phyloP scores from a whole-genome alignment of 2,329 filamentous ascomycete species.

The Aspergillus awamori region DNA sequence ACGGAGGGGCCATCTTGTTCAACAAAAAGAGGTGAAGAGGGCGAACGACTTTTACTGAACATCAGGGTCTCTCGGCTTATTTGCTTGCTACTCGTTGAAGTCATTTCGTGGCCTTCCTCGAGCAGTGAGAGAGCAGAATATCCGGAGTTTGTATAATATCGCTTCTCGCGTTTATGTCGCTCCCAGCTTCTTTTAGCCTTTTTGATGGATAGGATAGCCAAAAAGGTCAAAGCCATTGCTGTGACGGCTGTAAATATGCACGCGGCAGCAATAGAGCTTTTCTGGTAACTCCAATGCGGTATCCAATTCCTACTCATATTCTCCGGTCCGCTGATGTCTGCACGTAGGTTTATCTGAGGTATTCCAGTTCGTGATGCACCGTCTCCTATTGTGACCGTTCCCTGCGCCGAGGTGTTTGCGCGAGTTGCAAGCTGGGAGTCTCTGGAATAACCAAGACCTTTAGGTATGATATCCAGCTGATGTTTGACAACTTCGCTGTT shows the following conservation, averaged over 20 bases:
- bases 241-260: constrained; percentile 27
- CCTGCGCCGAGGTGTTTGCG: background rate
- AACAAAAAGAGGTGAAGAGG: constrained; percentile 28
- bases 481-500: background rate
- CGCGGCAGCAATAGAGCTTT: constrained; percentile 33
- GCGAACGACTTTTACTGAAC: constrained; percentile 32
- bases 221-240: constrained; percentile 24
- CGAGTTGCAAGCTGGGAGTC: background rate
- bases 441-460: background rate
- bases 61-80: constrained; percentile 32
- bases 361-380: background rate
- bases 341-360: background rate
- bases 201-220: constrained; percentile 26
- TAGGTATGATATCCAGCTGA: background rate
- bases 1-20: constrained; percentile 21
- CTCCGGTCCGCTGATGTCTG: background rate
- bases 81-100: constrained; percentile 17
- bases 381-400: background rate
- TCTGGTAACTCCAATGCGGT: constrained; percentile 24
- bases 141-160: constrained; percentile 21
- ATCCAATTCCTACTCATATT: constrained; percentile 11
- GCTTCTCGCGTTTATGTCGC: constrained; percentile 17
- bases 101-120: constrained; percentile 10
- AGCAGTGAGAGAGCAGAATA: constrained; percentile 6
- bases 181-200: constrained; percentile 22